phyloP scores from a whole-genome alignment of 208 protist species.

The Endotrypanum monterogeii region DNA sequence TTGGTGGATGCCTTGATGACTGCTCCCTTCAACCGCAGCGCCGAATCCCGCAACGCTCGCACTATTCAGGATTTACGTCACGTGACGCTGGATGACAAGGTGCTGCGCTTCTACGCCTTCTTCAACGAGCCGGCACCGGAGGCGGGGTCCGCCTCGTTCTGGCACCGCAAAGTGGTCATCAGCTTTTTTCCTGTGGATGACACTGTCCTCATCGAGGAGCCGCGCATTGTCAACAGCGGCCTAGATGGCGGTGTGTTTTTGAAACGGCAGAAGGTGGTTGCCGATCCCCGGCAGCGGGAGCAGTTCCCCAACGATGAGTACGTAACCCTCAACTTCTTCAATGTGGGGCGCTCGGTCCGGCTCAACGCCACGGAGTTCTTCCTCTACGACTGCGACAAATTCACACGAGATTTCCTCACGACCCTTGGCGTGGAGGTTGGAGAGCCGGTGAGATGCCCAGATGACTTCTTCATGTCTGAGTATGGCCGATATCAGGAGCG shows the following conservation, averaged over 20 bases:
- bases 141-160: constrained; percentile 74
- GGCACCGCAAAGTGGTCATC: constrained; percentile 92
- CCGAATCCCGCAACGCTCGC: constrained; percentile 10
- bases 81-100: constrained; percentile 92
- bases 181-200: constrained; percentile 95
- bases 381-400: constrained; percentile 93
- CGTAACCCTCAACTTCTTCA: constrained; percentile 91
- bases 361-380: constrained; percentile 94
- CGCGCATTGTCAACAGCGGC: constrained; percentile 92
- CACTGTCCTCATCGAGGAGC: constrained; percentile 94
- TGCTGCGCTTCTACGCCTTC: constrained; percentile 96
- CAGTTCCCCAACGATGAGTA: constrained; percentile 84
- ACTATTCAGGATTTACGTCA: constrained; percentile 30
- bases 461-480: constrained; percentile 74
- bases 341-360: constrained; percentile 86
- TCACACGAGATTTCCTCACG: constrained; percentile 92
- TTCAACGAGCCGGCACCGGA: constrained; percentile 94
- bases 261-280: constrained; percentile 86
- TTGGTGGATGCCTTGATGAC: constrained; percentile 62
- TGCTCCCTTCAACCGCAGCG: constrained; percentile 26
- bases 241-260: constrained; percentile 94
- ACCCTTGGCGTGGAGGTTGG: constrained; percentile 74
- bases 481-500: constrained; percentile 55
- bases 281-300: constrained; percentile 77
- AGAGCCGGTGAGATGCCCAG: constrained; percentile 50